These are phyloP conservation scores for Leersia perrieri DNA, from an alignment of 176 grass and related monocot species.

Conservation along the genomic window DNA sequence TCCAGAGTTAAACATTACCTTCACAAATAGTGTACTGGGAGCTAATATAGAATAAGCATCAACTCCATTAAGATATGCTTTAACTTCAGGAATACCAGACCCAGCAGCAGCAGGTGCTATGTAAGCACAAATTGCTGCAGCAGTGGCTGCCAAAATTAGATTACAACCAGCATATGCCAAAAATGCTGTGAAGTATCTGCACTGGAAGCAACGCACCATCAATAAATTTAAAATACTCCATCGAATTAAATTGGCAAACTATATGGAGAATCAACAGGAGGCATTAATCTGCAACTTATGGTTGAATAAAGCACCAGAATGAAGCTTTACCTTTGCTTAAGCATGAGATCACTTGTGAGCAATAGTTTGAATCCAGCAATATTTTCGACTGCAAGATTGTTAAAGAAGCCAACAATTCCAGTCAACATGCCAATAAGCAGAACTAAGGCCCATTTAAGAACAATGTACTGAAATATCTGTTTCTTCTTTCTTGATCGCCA, in stretches of 20 bases:
- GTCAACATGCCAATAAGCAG: slow-evolving; percentile 82
- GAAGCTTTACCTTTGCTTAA: slow-evolving; percentile 69
- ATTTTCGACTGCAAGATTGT: slow-evolving; percentile 94
- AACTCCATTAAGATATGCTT: slow-evolving; percentile 97
- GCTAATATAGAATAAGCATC: slow-evolving; percentile 92
- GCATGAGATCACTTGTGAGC: slow-evolving; percentile 79
- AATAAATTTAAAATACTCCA: slow-evolving; percentile 43
- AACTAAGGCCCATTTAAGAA: slow-evolving; percentile 86
- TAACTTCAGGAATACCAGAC: slow-evolving; percentile 96
- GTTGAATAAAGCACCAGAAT: slow-evolving; percentile 18
- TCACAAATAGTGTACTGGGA: slow-evolving; percentile 94
- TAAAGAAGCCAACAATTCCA: slow-evolving; percentile 84
- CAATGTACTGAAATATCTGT: slow-evolving; percentile 90
- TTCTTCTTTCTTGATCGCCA: slow-evolving; percentile 87
- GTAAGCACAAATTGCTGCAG: slow-evolving; percentile 85
- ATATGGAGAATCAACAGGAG: background rate
- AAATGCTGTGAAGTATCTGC: slow-evolving; percentile 88
- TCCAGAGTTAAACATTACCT: slow-evolving; percentile 43
- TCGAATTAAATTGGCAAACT: background rate
- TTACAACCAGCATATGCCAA: slow-evolving; percentile 69
- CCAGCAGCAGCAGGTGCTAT: slow-evolving; percentile 97
- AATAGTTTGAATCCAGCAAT: slow-evolving; percentile 90
- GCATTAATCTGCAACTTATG: background rate
- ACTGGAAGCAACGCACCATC: slow-evolving; percentile 55
- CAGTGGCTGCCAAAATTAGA: slow-evolving; percentile 56